Evolutionary conservation across 2,329 filamentous ascomycete genomes (phyloP).

Genomic region (Penicillium palitans): DNA sequence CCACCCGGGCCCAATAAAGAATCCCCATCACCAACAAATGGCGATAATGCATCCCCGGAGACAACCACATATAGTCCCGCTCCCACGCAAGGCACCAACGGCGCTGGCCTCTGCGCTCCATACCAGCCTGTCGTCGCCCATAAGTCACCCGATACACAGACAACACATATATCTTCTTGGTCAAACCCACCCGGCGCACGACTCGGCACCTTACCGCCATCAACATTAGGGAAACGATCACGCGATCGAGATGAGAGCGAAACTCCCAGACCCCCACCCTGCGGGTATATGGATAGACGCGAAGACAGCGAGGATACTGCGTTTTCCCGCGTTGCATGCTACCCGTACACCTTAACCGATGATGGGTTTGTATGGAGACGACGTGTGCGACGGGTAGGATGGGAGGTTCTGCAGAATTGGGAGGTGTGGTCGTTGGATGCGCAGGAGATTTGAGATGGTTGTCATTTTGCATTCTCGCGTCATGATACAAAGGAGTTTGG

Average conservation of each 20-base stretch:
- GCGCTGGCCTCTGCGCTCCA: background rate
- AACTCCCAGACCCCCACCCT: background rate
- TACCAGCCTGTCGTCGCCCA: background rate
- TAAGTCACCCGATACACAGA: background rate
- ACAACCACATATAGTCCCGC: background rate
- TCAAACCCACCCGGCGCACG: background rate
- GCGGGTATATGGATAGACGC: background rate
- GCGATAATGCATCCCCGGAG: constrained; percentile 9
- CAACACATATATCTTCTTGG: background rate
- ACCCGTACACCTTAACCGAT: constrained; percentile 13
- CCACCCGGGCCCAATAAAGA: constrained; percentile 7
- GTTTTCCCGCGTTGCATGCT: background rate
- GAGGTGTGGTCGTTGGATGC: constrained; percentile 48
- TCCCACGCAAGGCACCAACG: background rate
- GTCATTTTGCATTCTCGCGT: background rate
- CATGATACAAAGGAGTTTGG: constrained; percentile 2
- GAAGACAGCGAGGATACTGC: background rate
- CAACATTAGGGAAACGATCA: constrained; percentile 28
- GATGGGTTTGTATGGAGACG: constrained; percentile 35
- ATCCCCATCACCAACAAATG: constrained; percentile 18
- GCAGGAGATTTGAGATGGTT: constrained; percentile 31
- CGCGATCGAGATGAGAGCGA: constrained; percentile 22
- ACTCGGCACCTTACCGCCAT: constrained; percentile 11
- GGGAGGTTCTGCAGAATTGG: constrained; percentile 45
- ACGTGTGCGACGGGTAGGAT: constrained; percentile 38